Evolutionary conservation across 805 yeast genomes (phyloP).

Genomic region (Candida argentea): DNA sequence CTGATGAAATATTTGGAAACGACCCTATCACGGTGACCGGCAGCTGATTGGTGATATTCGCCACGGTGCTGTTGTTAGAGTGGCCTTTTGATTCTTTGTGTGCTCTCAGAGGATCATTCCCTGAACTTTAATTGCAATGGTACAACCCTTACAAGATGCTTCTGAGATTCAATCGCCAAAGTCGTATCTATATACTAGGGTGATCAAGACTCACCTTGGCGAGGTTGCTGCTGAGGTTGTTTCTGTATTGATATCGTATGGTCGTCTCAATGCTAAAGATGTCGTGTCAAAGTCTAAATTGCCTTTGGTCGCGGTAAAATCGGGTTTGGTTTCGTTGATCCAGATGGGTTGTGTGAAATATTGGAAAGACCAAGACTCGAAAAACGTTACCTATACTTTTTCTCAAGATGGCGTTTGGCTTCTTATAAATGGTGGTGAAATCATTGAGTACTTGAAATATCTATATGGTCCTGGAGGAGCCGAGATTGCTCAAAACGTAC

Average conservation of each 20-base stretch:
- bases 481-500: slow-evolving; percentile 56
- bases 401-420: slow-evolving; percentile 55
- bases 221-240: slow-evolving; percentile 60
- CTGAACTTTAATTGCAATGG: slow-evolving; percentile 9
- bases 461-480: slow-evolving; percentile 37
- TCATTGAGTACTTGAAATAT: slow-evolving; percentile 44
- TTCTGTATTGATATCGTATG: slow-evolving; percentile 52
- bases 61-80: too few species aligned
- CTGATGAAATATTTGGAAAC: too few species aligned
- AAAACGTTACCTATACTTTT: slow-evolving; percentile 41
- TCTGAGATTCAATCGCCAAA: slow-evolving; percentile 51
- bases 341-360: slow-evolving; percentile 70
- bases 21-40: too few species aligned
- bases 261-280: slow-evolving; percentile 52
- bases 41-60: too few species aligned
- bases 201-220: slow-evolving; percentile 53
- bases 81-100: too few species aligned
- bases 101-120: too few species aligned
- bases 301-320: slow-evolving; percentile 43
- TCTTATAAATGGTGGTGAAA: slow-evolving; percentile 69
- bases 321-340: slow-evolving; percentile 63
- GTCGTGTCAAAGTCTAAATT: slow-evolving; percentile 37
- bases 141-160: slow-evolving; percentile 9
- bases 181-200: slow-evolving; percentile 45
- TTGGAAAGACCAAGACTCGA: slow-evolving; percentile 38